These are phyloP conservation scores for Primulina eburnea DNA, from an alignment of 257 asterid genomes.

Conservation along the genomic window DNA sequence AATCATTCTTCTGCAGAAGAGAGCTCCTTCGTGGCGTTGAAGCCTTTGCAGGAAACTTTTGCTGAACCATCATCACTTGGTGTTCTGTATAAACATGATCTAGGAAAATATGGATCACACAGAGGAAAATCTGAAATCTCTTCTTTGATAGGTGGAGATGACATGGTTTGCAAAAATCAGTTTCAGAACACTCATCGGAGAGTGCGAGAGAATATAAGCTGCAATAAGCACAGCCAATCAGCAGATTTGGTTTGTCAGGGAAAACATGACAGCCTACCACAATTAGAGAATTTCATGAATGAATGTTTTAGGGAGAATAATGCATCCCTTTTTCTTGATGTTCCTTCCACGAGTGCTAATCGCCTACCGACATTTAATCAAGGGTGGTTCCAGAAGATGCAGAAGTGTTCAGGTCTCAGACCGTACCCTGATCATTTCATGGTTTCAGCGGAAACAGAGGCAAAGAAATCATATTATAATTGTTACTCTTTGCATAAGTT, in stretches of 20 bases:
- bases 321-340: constrained; percentile 23
- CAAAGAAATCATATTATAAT: constrained; percentile 22
- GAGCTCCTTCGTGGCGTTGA: constrained; percentile 18
- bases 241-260: constrained; percentile 27
- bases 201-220: constrained; percentile 29
- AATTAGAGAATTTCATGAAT: constrained; percentile 18
- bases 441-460: constrained; percentile 25
- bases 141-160: constrained; percentile 15
- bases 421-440: constrained; percentile 16
- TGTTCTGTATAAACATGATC: constrained; percentile 25
- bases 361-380: constrained; percentile 18
- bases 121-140: constrained; percentile 8
- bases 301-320: constrained; percentile 22
- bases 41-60: constrained; percentile 31
- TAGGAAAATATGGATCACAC: constrained; percentile 9
- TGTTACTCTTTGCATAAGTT: constrained; percentile 32
- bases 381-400: constrained; percentile 29
- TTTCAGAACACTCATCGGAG: constrained; percentile 26
- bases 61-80: constrained; percentile 35
- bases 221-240: constrained; percentile 23
- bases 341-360: constrained; percentile 28
- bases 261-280: constrained; percentile 21
- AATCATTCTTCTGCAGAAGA: constrained; percentile 31
- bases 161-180: constrained; percentile 25
- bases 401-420: constrained; percentile 20